Base-by-base conservation (phyloP, 2,329 filamentous ascomycete species). In the Talaromyces sp. region DNA sequence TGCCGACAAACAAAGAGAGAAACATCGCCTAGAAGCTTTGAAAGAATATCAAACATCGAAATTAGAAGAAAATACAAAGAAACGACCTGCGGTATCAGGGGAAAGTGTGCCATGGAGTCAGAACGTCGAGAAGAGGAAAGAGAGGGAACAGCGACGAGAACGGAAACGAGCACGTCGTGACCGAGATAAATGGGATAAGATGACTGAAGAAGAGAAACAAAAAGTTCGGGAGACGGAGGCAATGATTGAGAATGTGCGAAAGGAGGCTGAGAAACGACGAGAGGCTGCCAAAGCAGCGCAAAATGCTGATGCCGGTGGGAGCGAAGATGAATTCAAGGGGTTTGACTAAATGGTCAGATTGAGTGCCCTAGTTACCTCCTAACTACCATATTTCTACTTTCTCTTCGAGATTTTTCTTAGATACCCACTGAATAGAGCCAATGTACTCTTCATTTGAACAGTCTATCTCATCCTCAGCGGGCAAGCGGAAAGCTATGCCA, bases 91-190 rank as follows among this genome's bases (percentile, higher is more conserved):
- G 71, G 22, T 71, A 70, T n/a, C 85, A 85, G 86, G 75, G 81
- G 87, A 76, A 84, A 89, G 71, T 83, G 88, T 74, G 72, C 86
- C 90, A 1, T 93, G 90, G 90, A 93, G 90, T 75, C 85, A 83
- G 65, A 90, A 91, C 75, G 80, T 84, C 25, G 90, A 90, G 68
- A 82, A 84, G 70, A 89, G 89, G 71, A 88, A 88, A 27, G 80
- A 85, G 66, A 86, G 88, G 61, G 81, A 83, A 58, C 83, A 83
- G 70, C 83, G 87, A 66, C 82, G 87, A 63, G 89, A 91, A 69
- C 89, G 87, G 80, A 87, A 86, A 73, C 83, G 83, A 67, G 83
- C 85, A 70, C 86, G 84, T 75, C 83, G 85, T 66, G 89, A 93
- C 68, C 86, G 86, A 10, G 86, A 89, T 74, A 81, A 82, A 68